These are phyloP conservation scores for Fusarium buharicum DNA, from an alignment of 2,329 filamentous ascomycete genomes.

Conservation along the genomic window DNA sequence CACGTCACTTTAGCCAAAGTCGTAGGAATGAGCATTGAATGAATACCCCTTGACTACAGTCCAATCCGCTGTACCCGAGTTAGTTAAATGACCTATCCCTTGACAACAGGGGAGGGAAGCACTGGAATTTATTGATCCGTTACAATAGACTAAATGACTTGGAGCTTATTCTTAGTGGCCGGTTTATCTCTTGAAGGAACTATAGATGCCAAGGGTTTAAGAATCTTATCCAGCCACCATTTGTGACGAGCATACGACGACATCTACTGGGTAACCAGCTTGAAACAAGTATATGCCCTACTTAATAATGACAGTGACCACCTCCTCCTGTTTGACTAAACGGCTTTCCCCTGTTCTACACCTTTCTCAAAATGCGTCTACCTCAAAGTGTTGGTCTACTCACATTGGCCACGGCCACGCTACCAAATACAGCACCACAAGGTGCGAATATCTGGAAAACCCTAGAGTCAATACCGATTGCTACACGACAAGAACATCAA, in stretches of 20 bases:
- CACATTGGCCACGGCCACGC: conserved; percentile 4
- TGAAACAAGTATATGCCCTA: not conserved
- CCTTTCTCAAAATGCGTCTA: conserved; percentile 8
- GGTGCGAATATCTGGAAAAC: conserved; percentile 35
- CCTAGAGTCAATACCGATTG: conserved; percentile 38
- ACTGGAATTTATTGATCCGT: not conserved
- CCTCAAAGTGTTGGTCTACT: not conserved
- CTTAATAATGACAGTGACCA: conserved; percentile 12
- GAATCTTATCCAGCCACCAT: conserved; percentile 18
- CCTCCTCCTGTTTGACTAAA: conserved; percentile 1
- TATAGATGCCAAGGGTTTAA: conserved; percentile 20
- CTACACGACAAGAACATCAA: conserved; percentile 45
- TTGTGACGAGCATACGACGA: conserved; percentile 12
- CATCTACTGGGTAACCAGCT: not conserved
- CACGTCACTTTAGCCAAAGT: no score
- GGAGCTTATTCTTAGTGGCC: no score
- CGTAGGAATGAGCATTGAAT: no score
- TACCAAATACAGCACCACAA: conserved; percentile 17
- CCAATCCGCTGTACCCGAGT: no score
- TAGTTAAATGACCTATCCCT: no score
- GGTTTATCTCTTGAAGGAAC: no score
- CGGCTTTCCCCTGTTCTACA: not conserved
- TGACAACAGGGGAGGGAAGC: not conserved
- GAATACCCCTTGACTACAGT: no score
- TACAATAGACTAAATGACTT: no score